A percentile compares a stretch with the other conserved stretches of the same genome.
Conservation (phyloP, 108 stramenopile species). For the Nitzschia sp. region DNA sequence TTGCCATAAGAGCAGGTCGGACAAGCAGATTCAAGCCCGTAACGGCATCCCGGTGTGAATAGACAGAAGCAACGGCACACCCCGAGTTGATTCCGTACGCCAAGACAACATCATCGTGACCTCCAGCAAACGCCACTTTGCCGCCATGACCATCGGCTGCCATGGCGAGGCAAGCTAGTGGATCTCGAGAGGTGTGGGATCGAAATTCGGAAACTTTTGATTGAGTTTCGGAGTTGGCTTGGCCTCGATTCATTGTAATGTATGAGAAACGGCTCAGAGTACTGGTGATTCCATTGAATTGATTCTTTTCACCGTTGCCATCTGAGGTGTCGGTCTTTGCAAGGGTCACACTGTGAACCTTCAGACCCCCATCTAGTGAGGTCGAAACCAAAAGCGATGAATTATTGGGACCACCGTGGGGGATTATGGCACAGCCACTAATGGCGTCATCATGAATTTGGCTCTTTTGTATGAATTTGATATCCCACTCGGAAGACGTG, state of each 20-base stretch:
- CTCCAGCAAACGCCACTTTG: constrained; percentile 67
- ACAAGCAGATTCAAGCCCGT: constrained; percentile 57
- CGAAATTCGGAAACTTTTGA: constrained; percentile 49
- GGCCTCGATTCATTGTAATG: constrained; percentile 34
- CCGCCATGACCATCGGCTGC: constrained; percentile 54
- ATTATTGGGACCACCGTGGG: constrained; percentile 16
- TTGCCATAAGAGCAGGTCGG: constrained; percentile 30
- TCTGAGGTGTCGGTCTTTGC: constrained; percentile 24
- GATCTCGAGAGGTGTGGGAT: constrained; percentile 55
- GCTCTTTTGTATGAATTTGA: constrained; percentile 47
- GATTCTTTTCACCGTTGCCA: constrained; percentile 15
- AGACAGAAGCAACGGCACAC: constrained; percentile 72
- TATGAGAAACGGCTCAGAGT: constrained; percentile 52
- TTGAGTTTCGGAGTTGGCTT: constrained; percentile 14
- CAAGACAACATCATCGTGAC: constrained; percentile 72
- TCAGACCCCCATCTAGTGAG: constrained; percentile 60
- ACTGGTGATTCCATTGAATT: constrained; percentile 34
- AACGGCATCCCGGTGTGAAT: constrained; percentile 71
- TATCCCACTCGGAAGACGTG: constrained; percentile 50
- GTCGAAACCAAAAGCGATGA: constrained; percentile 45
- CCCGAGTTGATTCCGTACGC: constrained; percentile 75
- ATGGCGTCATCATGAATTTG: constrained; percentile 55
- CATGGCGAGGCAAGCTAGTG: constrained; percentile 59
- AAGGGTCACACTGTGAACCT: constrained; percentile 42
- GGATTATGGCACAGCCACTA: constrained; percentile 49